Conservation (phyloP, 192 early-diverging fungal species). For the Helicostylum pulchrum region DNA sequence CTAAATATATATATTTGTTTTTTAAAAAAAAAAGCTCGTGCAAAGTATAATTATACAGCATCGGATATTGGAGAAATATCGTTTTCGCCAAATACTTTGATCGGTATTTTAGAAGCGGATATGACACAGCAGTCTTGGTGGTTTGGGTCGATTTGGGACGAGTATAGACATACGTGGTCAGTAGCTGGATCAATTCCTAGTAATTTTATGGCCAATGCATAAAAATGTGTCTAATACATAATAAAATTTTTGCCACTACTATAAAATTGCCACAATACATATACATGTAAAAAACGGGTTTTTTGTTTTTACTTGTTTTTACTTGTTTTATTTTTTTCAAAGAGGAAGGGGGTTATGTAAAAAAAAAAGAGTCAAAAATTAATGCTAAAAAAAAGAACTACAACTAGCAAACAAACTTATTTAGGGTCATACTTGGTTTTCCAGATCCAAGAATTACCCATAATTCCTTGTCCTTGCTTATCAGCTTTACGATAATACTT, state of each 20-base stretch:
- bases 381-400: too few species aligned
- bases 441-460: slow-evolving; percentile 84
- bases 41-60: neutral
- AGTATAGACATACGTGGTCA: neutral
- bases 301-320: too few species aligned
- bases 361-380: too few species aligned
- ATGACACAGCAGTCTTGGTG: neutral
- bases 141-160: neutral
- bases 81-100: neutral
- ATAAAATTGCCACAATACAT: too few species aligned
- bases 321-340: too few species aligned
- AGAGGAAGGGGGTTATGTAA: too few species aligned
- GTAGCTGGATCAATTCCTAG: neutral
- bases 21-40: neutral
- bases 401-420: too few species aligned
- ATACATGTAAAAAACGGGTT: too few species aligned
- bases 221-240: too few species aligned
- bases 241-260: too few species aligned
- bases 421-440: slow-evolving; percentile 70
- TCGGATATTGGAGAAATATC: neutral
- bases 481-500: slow-evolving; percentile 77
- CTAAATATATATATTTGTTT: neutral
- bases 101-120: neutral
- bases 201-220: neutral
- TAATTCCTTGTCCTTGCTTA: slow-evolving; percentile 65